phyloP scores from a whole-genome alignment of 345 rosid species.

The Brassica incana region DNA sequence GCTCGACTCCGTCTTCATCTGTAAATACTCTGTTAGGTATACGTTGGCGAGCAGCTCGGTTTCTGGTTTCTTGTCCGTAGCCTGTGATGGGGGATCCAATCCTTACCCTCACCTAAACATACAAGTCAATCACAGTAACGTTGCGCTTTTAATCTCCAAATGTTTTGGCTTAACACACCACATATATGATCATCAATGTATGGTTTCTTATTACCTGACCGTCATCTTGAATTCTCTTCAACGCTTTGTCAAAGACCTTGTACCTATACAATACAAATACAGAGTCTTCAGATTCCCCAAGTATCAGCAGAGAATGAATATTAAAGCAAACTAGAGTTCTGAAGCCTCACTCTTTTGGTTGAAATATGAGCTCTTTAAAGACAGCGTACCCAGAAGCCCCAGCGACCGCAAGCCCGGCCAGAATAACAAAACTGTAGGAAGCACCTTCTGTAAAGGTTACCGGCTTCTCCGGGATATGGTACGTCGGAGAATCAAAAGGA shows the following conservation, averaged over 20 bases:
- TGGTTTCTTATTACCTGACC: conserved; percentile 59
- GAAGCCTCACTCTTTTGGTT: conserved; percentile 85
- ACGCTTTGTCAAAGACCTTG: conserved; percentile 79
- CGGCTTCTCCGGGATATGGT: conserved; percentile 92
- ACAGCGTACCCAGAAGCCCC: conserved; percentile 90
- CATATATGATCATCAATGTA: conserved; percentile 23
- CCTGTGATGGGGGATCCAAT: conserved; percentile 97
- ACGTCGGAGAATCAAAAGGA: conserved; percentile 95
- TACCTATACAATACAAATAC: conserved; percentile 52
- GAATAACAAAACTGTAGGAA: conserved; percentile 82
- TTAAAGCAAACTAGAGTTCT: conserved; percentile 10
- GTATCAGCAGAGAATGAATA: background rate
- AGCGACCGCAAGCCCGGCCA: conserved; percentile 91
- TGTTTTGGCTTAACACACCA: no score
- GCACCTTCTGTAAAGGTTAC: conserved; percentile 95
- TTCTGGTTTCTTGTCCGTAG: conserved; percentile 94
- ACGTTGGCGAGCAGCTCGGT: conserved; percentile 95
- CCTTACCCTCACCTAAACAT: conserved; percentile 82
- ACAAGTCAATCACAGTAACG: conserved; percentile 7
- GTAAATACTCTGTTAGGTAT: conserved; percentile 75
- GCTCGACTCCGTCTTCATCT: conserved; percentile 92
- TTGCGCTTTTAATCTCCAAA: background rate
- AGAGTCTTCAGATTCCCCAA: conserved; percentile 11
- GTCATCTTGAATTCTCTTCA: conserved; percentile 90
- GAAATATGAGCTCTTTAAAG: conserved; percentile 86